Base-by-base conservation (phyloP, 805 yeast species). In the Scheffersomyces amazonensis region DNA sequence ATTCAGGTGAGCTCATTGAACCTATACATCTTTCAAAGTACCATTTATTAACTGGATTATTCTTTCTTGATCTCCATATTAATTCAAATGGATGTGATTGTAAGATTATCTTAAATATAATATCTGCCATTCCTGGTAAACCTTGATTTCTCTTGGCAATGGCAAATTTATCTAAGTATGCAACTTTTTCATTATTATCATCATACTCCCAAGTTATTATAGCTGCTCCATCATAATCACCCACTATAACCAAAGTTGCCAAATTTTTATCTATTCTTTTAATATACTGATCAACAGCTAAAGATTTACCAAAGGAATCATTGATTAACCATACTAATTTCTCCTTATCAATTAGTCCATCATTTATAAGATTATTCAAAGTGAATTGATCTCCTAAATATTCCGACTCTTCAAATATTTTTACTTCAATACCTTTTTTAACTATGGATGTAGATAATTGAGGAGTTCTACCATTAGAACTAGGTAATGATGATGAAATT, bases 1-100 rank as follows among this genome's bases (percentile, higher is more conserved):
- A 62, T 4, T 52, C 60, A 0, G 58, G 53, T 8, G 47, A 41
- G 22, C 64, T 59, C 30, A 80, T 54, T 19, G 83, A 81, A 1
- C 96, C 96, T 13, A 72, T 65, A 29, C 96, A 83, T 45, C 99
- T 71, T 54, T 93, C 97, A 60, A 91, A 93, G 56, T 91, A 91
- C 99, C 99, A 93, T 54, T 89, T 89, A 66, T 93, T 93, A 6
- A 93, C 96, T 0, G 96, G 96, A 58, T 93, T 93, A 39, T 66
- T 76, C 41, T 75, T 75, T 32, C 96, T 69, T 1, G 98, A 91
- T 52, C 99, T 76, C 99, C 99, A 93, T 2, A 93, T 64, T 10
- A 89, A 58, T 54, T 88, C 93, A 12, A 73, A 62, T 0, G 87
- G 85, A 54, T 81, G 90, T 25, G 79, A 60, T 35, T 76, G 77